Evolutionary conservation across 2,329 filamentous ascomycete genomes (phyloP), one percentile per base, ranked within the genome.

Genomic region (Ciborinia camelliae): DNA sequence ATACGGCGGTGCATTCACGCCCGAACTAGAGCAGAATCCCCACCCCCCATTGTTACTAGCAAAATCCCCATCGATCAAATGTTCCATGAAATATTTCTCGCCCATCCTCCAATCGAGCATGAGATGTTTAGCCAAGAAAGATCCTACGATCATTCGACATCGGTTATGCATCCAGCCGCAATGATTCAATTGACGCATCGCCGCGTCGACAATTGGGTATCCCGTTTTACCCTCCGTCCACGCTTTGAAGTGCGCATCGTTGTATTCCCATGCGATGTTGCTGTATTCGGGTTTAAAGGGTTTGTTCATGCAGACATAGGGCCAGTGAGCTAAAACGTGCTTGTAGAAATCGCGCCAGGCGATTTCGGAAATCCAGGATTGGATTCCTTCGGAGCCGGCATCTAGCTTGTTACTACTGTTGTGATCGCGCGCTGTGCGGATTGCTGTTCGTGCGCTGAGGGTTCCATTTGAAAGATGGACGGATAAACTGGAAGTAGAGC

Each of bases 271-370:
- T 58, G 84, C 78, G 55, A 97, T 88, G 70, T 93, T 88, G 52
- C 90, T 87, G 76, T 92, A 95, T 72, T 93, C 90, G 43, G 89
- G 90, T 73, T 97, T 96, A 81, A 90, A 90, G 1, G 87, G 86
- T 70, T 90, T 90, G 76, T 86, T 86, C 88, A 91, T 90, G 73
- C 88, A 91, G 8, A 92, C 81, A 71, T 92, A 93, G 0, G 93
- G 93, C 91, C 91, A 96, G 66, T 93, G 80, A 0, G 88, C 90
- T 6, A 97, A 78, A 3, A 97, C 90, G 74, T 95, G 90, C 72
- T 88, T 91, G 78, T 96, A 96, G 73, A 96, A 96, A 72, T 96
- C 91, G 18, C 91, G 81, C 91, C 91, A 95, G 0, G 90, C 91
- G 4, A 96, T 82, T 75, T 96, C 91, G 62, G 87, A 87, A 68